Conservation (phyloP, 2,329 filamentous ascomycete species). For the Thyridium curvatum region DNA sequence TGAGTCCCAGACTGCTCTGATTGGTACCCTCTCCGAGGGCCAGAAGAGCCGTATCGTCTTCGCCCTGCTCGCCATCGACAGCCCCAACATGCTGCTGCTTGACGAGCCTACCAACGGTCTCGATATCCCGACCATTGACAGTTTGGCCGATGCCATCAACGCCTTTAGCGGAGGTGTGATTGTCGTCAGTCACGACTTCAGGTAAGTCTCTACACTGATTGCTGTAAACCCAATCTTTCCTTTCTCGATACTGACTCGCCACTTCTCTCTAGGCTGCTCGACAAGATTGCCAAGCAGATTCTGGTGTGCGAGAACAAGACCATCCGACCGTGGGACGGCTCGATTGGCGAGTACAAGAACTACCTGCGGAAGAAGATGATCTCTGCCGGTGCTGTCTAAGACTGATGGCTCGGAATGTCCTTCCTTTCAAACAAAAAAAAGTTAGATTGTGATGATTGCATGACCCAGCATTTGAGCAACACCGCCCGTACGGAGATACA, state of each 20-base stretch:
- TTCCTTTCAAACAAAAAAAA: no score
- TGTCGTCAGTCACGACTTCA: conserved; percentile 98
- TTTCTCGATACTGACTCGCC: conserved; percentile 1
- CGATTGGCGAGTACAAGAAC: conserved; percentile 95
- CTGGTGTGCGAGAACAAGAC: conserved; percentile 98
- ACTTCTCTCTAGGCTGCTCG: conserved; percentile 64
- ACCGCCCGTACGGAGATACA: no score
- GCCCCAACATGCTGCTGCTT: conserved; percentile 94
- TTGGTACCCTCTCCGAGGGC: conserved; percentile 95
- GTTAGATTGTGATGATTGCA: no score
- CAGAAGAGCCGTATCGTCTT: conserved; percentile 99
- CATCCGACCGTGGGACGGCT: conserved; percentile 80
- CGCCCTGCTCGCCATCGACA: conserved; percentile 88
- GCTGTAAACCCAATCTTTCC: neutral
- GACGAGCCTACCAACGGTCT: conserved; percentile 99
- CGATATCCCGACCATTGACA: conserved; percentile 98
- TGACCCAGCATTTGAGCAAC: no score
- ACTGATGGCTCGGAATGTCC: no score
- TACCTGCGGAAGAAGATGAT: conserved; percentile 99
- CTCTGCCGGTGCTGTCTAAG: conserved; percentile 75
- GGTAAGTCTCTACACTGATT: conserved; percentile 48
- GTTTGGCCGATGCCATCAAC: conserved; percentile 94
- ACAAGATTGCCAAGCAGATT: conserved; percentile 99
- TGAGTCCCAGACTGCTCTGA: conserved; percentile 90
- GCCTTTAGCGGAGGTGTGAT: conserved; percentile 94